Evolutionary conservation across 176 grass and related monocot species (phyloP), one percentile per base, ranked within the genome.

Genomic region (Carex littledalei): DNA sequence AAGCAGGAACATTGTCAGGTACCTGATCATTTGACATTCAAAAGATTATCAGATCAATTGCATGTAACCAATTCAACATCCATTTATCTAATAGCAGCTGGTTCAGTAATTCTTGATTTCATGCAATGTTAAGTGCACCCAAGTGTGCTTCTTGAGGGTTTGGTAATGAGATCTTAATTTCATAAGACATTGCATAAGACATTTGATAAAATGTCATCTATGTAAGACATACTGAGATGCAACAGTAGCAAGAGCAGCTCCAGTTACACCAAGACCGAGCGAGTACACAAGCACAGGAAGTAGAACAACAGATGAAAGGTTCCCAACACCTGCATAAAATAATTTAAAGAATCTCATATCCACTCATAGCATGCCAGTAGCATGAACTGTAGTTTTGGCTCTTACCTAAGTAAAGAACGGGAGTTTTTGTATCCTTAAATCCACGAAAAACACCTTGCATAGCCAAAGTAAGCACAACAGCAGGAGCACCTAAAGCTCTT

Each of bases 1-100:
- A 89, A 98, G 93, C 64, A 98, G 84, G 84, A 90, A 50, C 7
- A 89, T 87, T 85, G 90, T 92, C 79, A 95, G 87, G 68, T 98
- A 98, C 83, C 95, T 98, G 56, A 52, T 80, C 22, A 77, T 77
- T 77, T 53, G 73, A 56, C 50, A 73, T 17, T 73, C 32, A 69
- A 56, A 37, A 86, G 22, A 79, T 63, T 73, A 85, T 70, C 12
- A 53, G 31, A 41, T 85, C 14, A 80, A 56, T 62, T 32, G 43
- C 22, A 39, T 87, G 9, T 24, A 73, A 65, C 7, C 14, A 62
- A 78, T 53, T 65, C 15, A 87, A 9, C 58, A 22, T 77, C 73
- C 73, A 77, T 77, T 54, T 77, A 77, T 77, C 73, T 31, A 53
- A 52, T 54, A 77, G 14, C 43, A 53, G 45, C 45, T 76, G 43